These are phyloP conservation scores for Jamesozyma piceae DNA, from an alignment of 805 yeast species.

Conservation along the genomic window DNA sequence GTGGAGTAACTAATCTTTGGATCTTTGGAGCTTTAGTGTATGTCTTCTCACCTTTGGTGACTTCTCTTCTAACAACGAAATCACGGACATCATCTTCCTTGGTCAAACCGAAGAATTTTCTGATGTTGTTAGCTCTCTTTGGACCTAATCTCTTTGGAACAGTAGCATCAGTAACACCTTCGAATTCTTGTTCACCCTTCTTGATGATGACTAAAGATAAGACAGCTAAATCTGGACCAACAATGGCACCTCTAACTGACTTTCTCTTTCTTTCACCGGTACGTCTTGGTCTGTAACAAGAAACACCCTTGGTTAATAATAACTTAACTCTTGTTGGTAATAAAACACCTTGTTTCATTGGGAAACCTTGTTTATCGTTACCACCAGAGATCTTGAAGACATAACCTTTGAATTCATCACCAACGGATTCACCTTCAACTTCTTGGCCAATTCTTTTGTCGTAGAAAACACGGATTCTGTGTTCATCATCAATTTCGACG, in stretches of 20 bases:
- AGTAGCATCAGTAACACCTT: conserved; percentile 87
- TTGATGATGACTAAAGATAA: conserved; percentile 85
- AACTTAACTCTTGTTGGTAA: conserved; percentile 99
- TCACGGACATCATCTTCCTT: conserved; percentile 43
- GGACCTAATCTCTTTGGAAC: conserved; percentile 99
- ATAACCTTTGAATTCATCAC: conserved; percentile 99
- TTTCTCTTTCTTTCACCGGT: conserved; percentile 99
- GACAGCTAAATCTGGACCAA: conserved; percentile 92
- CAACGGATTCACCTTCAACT: conserved; percentile 95
- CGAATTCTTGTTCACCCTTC: conserved; percentile 94
- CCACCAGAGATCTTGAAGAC: conserved; percentile 98
- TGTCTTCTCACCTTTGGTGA: conserved; percentile 93
- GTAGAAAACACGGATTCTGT: conserved; percentile 94
- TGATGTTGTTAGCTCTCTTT: conserved; percentile 99
- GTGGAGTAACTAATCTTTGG: conserved; percentile 98
- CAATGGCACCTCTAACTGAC: conserved; percentile 99
- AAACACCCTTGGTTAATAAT: conserved; percentile 83
- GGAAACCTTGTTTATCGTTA: conserved; percentile 99
- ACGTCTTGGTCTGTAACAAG: conserved; percentile 99
- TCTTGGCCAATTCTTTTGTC: conserved; percentile 99
- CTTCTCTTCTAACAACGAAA: conserved; percentile 95
- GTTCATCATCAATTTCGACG: conserved; percentile 97
- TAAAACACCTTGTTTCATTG: conserved; percentile 99
- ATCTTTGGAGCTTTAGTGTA: conserved; percentile 95
- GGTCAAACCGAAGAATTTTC: conserved; percentile 91